phyloP scores from a whole-genome alignment of 2,329 filamentous ascomycete species.

The Monilinia fructicola region DNA sequence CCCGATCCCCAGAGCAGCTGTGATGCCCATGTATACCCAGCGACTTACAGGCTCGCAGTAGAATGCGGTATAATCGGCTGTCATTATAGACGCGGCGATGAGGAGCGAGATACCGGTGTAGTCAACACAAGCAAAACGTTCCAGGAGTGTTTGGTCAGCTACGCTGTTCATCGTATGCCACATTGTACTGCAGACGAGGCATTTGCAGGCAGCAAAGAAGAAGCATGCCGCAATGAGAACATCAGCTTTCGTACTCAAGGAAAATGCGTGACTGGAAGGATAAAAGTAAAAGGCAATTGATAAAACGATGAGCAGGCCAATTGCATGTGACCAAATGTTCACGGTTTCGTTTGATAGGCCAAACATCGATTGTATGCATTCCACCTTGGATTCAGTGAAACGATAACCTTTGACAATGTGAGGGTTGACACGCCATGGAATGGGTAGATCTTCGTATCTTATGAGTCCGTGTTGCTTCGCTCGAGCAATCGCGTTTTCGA shows the following conservation, averaged over 20 bases:
- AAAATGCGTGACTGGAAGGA: constrained; percentile 82
- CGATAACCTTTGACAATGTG: constrained; percentile 91
- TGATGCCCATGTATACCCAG: constrained; percentile 81
- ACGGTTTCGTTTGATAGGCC: constrained; percentile 87
- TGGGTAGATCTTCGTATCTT: constrained; percentile 83
- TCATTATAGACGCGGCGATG: constrained; percentile 95
- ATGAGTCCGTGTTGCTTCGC: constrained; percentile 82
- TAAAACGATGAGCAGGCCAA: constrained; percentile 86
- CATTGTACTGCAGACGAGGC: constrained; percentile 88
- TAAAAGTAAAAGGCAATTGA: constrained; percentile 95
- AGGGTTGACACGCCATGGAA: constrained; percentile 92
- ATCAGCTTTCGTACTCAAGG: constrained; percentile 80
- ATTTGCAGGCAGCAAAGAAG: constrained; percentile 94
- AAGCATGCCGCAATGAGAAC: constrained; percentile 90
- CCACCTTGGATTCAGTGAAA: constrained; percentile 87
- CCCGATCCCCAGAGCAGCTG: constrained; percentile 75
- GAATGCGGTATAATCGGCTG: constrained; percentile 97
- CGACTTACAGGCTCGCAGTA: constrained; percentile 92
- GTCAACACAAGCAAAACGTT: constrained; percentile 95
- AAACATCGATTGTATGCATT: constrained; percentile 82
- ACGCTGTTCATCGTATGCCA: constrained; percentile 99
- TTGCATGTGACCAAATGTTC: constrained; percentile 96
- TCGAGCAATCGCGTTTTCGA: constrained; percentile 72
- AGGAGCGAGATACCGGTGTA: constrained; percentile 96
- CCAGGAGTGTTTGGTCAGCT: constrained; percentile 83